Evolutionary conservation across 75 land plant genomes (phyloP).

Genomic region (Picea glauca): DNA sequence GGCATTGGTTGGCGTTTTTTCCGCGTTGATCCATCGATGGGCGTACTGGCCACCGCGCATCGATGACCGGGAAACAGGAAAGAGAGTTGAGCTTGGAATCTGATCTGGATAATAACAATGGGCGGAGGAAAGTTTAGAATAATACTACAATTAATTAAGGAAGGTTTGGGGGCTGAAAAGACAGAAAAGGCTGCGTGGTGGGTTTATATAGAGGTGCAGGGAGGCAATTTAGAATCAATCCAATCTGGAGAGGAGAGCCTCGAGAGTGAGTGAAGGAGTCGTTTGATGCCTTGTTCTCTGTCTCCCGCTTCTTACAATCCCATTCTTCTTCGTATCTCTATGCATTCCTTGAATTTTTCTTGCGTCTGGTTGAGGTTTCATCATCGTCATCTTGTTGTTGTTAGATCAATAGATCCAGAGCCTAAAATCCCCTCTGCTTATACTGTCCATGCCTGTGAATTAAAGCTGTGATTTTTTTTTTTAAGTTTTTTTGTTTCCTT

Average conservation of each 20-base stretch:
- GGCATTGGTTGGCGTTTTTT: too few species aligned
- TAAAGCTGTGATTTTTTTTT: not conserved
- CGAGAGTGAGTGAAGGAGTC: constrained; percentile 1
- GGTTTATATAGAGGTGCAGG: not conserved
- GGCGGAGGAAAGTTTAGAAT: too few species aligned
- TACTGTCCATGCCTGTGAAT: too few species aligned
- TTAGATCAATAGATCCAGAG: not conserved
- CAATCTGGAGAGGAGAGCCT: constrained; percentile 4
- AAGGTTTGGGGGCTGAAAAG: not conserved
- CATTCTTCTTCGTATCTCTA: constrained; percentile 4
- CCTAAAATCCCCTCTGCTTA: not conserved
- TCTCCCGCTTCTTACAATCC: constrained; percentile 14
- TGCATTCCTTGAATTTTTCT: not conserved
- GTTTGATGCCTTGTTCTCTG: constrained; percentile 7
- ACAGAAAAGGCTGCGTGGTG: constrained; percentile 2
- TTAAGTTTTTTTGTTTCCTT: not conserved
- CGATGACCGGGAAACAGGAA: too few species aligned
- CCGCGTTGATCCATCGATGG: too few species aligned
- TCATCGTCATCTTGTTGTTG: not conserved
- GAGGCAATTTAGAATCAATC: not conserved
- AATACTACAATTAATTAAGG: too few species aligned
- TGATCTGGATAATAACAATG: too few species aligned
- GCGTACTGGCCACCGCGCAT: too few species aligned
- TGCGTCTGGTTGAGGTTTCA: not conserved
- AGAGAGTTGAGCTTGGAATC: too few species aligned